phyloP scores from a whole-genome alignment of 306 rosid species.

The Albizia julibrissin region DNA sequence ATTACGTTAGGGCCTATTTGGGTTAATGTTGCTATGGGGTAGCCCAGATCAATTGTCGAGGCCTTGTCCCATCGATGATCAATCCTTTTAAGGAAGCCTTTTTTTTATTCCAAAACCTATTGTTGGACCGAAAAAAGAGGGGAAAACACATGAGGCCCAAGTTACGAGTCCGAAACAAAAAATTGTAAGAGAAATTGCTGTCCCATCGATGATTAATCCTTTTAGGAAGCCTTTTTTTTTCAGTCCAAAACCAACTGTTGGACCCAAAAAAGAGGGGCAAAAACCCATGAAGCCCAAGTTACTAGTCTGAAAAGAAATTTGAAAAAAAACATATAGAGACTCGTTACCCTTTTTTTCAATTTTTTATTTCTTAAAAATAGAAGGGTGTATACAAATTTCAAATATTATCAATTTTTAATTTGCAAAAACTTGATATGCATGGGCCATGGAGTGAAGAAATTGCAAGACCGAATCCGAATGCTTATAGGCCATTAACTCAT shows the following conservation, averaged over 20 bases:
- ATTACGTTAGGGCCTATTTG: not conserved
- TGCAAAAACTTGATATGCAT: not conserved
- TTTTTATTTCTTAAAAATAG: not conserved
- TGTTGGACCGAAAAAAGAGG: not conserved
- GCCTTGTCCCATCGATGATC: not conserved
- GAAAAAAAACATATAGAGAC: not conserved
- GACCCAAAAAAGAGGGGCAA: not conserved
- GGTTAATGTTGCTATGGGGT: no score
- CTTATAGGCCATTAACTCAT: not conserved
- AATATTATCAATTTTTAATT: not conserved
- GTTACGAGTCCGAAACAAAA: not conserved
- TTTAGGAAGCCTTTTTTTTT: no score
- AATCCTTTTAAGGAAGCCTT: no score
- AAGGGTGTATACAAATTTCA: not conserved
- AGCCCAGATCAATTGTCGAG: not conserved
- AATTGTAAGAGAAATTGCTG: no score
- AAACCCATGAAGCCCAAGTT: not conserved
- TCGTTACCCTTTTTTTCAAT: not conserved
- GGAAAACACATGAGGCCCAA: not conserved
- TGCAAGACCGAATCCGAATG: not conserved
- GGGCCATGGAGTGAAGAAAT: no score
- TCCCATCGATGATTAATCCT: not conserved
- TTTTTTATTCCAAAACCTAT: not conserved
- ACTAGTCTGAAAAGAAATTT: not conserved
- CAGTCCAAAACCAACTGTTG: not conserved